Conservation (phyloP, 2,329 filamentous ascomycete genomes). For the Xylariaceae sp. region DNA sequence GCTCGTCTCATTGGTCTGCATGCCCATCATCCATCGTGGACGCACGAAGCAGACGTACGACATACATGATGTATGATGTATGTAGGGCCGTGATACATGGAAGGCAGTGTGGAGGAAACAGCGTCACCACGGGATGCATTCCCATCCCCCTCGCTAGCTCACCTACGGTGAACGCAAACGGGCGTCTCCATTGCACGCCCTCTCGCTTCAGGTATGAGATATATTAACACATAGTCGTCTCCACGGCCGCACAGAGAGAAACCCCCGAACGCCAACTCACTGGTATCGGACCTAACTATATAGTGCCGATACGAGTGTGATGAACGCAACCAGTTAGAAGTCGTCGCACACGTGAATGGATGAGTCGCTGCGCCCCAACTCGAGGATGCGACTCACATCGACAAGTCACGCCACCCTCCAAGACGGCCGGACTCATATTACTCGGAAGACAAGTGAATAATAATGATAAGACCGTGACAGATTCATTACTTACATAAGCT, state of each 20-base stretch:
- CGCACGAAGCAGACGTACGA: background rate
- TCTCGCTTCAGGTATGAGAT: background rate
- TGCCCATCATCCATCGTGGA: background rate
- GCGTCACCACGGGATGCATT: too few relatives aligned
- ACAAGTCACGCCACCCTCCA: background rate
- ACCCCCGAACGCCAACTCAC: background rate
- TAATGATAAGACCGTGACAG: background rate
- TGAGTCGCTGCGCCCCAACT: background rate
- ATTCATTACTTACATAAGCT: conserved; percentile 1
- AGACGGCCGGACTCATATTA: background rate
- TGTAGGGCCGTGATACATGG: background rate
- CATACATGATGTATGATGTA: background rate
- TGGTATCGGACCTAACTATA: background rate
- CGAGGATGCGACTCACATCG: background rate
- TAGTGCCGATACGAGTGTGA: too few relatives aligned
- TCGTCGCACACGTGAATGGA: background rate
- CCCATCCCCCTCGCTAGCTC: background rate
- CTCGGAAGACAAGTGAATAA: background rate
- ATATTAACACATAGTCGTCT: background rate
- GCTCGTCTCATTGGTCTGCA: background rate
- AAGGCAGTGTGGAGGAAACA: background rate
- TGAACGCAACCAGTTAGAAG: too few relatives aligned
- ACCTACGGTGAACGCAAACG: background rate
- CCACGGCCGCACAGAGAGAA: background rate
- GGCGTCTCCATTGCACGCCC: background rate